Evolutionary conservation across 345 rosid genomes (phyloP), one percentile per base, ranked within the genome.

Genomic region (Eutrema japonicum): DNA sequence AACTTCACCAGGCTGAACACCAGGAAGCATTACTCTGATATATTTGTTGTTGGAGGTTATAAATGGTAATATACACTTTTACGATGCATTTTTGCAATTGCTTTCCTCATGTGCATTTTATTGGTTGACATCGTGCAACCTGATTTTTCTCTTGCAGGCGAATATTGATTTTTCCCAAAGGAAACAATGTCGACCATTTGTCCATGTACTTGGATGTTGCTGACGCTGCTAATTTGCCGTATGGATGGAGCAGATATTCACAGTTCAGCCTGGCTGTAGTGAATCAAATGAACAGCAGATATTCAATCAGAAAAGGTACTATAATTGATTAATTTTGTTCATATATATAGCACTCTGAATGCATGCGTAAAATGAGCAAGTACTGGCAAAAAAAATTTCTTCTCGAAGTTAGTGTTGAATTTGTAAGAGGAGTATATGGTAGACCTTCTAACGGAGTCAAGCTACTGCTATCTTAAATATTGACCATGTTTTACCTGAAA

Each of bases 161-260:
- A 74, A 72, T 92, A 73, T 85, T 94, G 70, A 85, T 85, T 53
- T 95, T 95, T 42, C 97, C 99, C 3, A 91, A 88, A 71, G 99
- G 99, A 71, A 95, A 95, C 87, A 92, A 95, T 79, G 96, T 86
- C 67, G 99, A 91, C 75, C 88, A 95, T 82, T 71, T 95, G 85
- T 92, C 97, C n/a, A 83, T 94, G 96, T 95, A 95, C 70, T 77
- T 95, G 78, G 97, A 92, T 82, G 99, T 92, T 77, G 96, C 96
- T 2, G 98, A 92, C 71, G 88, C 97, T 5, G 14, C 82, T 0
- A 74, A 79, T 22, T 72, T 95, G 85, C 89, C 98, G 0, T 88
- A 92, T 62, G 97, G 96, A 45, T 95, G 99, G 99, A 90, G 92
- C 83, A 85, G 96, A 87, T 95, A 80, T 58, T 90, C 99, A 8